A percentile compares a stretch with the other conserved stretches of the same genome.
These are phyloP conservation scores for Sesbania bispinosa DNA, from an alignment of 306 rosid species.

Conservation along the genomic window DNA sequence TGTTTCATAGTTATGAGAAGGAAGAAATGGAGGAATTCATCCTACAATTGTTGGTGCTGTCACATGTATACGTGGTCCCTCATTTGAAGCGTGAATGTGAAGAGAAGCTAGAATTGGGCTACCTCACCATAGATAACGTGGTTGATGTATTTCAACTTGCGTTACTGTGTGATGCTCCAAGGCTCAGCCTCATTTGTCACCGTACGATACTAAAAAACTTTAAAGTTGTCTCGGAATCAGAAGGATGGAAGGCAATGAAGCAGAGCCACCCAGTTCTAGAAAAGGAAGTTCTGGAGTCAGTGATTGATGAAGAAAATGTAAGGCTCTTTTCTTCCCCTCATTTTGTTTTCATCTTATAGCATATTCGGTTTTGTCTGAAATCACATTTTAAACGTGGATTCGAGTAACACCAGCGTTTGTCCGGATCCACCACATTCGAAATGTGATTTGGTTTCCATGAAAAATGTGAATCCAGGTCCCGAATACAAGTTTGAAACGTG, in stretches of 20 bases:
- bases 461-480: no score
- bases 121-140: constrained; percentile 56
- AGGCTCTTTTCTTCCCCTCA: constrained; percentile 8
- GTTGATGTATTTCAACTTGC: constrained; percentile 82
- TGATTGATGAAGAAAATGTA: constrained; percentile 65
- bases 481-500: no score
- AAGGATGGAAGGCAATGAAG: constrained; percentile 78
- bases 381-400: no score
- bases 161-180: constrained; percentile 74
- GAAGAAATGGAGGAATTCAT: constrained; percentile 69
- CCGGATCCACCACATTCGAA: no score
- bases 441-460: no score
- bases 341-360: no score
- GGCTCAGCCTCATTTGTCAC: constrained; percentile 75
- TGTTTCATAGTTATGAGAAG: constrained; percentile 48
- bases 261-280: constrained; percentile 71
- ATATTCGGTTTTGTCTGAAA: no score
- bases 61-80: constrained; percentile 73
- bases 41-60: constrained; percentile 63
- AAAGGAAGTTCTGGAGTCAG: constrained; percentile 49
- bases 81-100: constrained; percentile 76
- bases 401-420: no score
- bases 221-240: constrained; percentile 56
- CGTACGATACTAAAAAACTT: constrained; percentile 56
- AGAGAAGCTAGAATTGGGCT: constrained; percentile 43